Evolutionary conservation across 371 early-diverging fungal genomes (phyloP).

Genomic region (Fennellomyces sp.): DNA sequence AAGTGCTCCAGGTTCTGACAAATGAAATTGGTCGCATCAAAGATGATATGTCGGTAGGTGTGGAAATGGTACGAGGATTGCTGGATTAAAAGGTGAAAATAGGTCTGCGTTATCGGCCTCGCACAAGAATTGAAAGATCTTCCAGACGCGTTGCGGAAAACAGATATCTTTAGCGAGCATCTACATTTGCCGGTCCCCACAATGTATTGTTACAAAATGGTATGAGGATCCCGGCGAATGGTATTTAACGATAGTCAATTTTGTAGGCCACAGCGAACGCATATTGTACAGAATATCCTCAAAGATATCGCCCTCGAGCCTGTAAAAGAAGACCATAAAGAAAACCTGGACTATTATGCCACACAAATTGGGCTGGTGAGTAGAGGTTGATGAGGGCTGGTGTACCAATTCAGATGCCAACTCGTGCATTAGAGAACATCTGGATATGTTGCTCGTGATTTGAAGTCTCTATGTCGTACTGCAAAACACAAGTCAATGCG

Average conservation of each 20-base stretch:
- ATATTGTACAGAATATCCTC: slow-evolving; percentile 19
- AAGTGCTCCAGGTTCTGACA: slow-evolving; percentile 9
- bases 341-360: slow-evolving; percentile 16
- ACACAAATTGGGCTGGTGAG: slow-evolving; percentile 36
- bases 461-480: slow-evolving; percentile 48
- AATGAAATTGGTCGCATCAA: slow-evolving; percentile 21
- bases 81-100: neutral
- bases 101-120: slow-evolving; percentile 41
- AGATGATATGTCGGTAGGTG: slow-evolving; percentile 12
- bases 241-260: no score
- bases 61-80: neutral
- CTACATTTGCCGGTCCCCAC: slow-evolving; percentile 42
- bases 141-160: slow-evolving; percentile 32
- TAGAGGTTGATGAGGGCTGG: neutral
- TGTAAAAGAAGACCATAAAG: neutral
- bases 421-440: slow-evolving; percentile 51
- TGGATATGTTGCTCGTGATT: slow-evolving; percentile 65
- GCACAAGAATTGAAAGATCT: slow-evolving; percentile 26
- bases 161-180: slow-evolving; percentile 44
- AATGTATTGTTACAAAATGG: no score
- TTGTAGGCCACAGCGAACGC: slow-evolving; percentile 29
- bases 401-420: no score
- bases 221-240: no score
- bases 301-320: slow-evolving; percentile 6
- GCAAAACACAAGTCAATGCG: slow-evolving; percentile 47